Evolutionary conservation across 2,329 filamentous ascomycete genomes (phyloP).

Genomic region (Didymella glomerata): DNA sequence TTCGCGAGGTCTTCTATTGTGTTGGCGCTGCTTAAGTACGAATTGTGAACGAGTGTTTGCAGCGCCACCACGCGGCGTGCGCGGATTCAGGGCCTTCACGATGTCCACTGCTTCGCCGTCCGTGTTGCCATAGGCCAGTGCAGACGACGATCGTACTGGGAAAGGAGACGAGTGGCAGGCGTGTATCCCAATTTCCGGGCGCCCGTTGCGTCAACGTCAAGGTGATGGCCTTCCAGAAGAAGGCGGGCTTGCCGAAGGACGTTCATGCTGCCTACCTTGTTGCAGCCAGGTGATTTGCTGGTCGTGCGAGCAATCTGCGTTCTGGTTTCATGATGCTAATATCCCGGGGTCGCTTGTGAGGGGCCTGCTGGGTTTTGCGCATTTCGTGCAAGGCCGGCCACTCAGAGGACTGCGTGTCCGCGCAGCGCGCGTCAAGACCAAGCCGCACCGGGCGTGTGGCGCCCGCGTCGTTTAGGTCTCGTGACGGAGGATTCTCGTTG

Average conservation of each 20-base stretch:
- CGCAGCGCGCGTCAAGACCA: slow-evolving; percentile 4
- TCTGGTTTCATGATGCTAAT: slow-evolving; percentile 15
- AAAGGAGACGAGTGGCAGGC: slow-evolving; percentile 8
- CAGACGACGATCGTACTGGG: background rate
- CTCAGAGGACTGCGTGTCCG: slow-evolving; percentile 4
- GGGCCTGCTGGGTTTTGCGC: background rate
- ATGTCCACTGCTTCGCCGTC: slow-evolving; percentile 1
- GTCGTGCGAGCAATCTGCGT: slow-evolving; percentile 13
- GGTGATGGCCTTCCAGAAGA: slow-evolving; percentile 9
- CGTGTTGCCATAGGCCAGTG: slow-evolving; percentile 4
- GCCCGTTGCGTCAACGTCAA: slow-evolving; percentile 2
- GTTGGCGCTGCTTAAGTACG: background rate
- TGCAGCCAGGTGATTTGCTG: slow-evolving; percentile 11
- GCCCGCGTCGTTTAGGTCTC: slow-evolving; percentile 10
- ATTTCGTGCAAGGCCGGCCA: slow-evolving; percentile 2
- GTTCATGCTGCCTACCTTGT: slow-evolving; percentile 10
- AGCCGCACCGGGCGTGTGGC: slow-evolving; percentile 5
- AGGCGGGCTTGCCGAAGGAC: slow-evolving; percentile 1
- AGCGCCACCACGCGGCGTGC: background rate
- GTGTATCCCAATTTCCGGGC: slow-evolving; percentile 2
- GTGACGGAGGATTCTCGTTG: slow-evolving; percentile 17
- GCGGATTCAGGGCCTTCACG: slow-evolving; percentile 2
- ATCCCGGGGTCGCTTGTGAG: slow-evolving; percentile 14
- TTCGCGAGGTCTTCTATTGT: slow-evolving; percentile 2
- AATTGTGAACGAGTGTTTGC: background rate